Evolutionary conservation across 495 filamentous ascomycete genomes (phyloP).

Genomic region (Hypomontagnella monticulosa): DNA sequence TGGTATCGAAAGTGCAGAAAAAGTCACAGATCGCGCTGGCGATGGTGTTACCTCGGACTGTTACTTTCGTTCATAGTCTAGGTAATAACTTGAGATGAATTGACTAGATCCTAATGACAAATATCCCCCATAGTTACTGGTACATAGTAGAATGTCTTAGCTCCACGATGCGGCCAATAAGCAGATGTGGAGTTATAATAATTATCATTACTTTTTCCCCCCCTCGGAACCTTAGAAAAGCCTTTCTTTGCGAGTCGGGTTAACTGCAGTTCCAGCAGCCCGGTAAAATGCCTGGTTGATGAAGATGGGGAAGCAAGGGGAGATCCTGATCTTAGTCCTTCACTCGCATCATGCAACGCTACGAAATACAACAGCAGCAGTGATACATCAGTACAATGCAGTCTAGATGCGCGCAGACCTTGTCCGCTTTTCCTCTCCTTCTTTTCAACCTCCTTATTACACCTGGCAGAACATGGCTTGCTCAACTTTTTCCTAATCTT

Average conservation of each 20-base stretch:
- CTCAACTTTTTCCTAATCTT: neutral
- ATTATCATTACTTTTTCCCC: neutral
- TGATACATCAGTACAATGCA: constrained; percentile 16
- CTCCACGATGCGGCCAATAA: neutral
- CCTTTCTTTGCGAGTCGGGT: constrained; percentile 24
- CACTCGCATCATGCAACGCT: constrained; percentile 49
- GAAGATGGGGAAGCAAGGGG: constrained; percentile 42
- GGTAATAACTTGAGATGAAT: neutral
- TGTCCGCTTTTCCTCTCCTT: neutral
- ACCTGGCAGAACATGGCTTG: neutral
- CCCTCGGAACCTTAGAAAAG: no score
- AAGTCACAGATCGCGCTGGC: constrained; percentile 16
- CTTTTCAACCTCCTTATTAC: neutral
- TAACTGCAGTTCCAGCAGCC: constrained; percentile 46
- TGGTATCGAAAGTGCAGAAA: constrained; percentile 19
- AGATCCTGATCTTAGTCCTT: constrained; percentile 37
- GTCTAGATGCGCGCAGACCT: constrained; percentile 12
- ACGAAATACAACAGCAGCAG: constrained; percentile 32
- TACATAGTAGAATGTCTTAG: constrained; percentile 1
- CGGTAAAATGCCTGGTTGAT: constrained; percentile 51
- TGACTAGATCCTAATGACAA: neutral
- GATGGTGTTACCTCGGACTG: constrained; percentile 16
- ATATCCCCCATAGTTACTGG: no score
- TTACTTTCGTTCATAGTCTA: neutral
- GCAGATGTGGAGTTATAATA: neutral